Conservation (phyloP, 805 yeast genomes). For the Hanseniaspora mollemarum region DNA sequence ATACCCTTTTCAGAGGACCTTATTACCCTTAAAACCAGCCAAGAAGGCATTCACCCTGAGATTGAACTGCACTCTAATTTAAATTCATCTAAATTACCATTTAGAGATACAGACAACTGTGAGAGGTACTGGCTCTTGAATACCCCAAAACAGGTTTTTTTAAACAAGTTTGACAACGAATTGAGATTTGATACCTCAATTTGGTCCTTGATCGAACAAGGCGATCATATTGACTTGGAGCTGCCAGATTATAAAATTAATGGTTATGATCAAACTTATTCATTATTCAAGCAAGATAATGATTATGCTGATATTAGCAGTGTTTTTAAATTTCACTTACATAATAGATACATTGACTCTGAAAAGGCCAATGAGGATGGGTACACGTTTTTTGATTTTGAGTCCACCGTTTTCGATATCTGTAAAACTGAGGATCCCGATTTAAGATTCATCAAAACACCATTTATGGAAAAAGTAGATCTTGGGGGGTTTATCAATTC, state of each 20-base stretch:
- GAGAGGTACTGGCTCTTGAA: slow-evolving; percentile 35
- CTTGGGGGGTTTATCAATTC: slow-evolving; percentile 1
- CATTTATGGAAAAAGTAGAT: slow-evolving; percentile 6
- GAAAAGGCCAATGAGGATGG: slow-evolving; percentile 16
- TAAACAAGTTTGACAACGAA: slow-evolving; percentile 41
- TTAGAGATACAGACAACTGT: slow-evolving; percentile 27
- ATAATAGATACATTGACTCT: slow-evolving; percentile 43
- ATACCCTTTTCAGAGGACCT: neutral
- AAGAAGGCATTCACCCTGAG: slow-evolving; percentile 34
- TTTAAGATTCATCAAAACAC: neutral
- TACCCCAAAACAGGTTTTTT: slow-evolving; percentile 38
- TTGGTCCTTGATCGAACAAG: slow-evolving; percentile 34
- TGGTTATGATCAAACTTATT: slow-evolving; percentile 6
- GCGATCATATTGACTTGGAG: slow-evolving; percentile 51
- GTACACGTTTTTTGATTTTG: slow-evolving; percentile 24
- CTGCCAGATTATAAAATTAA: slow-evolving; percentile 40
- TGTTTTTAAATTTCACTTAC: slow-evolving; percentile 34
- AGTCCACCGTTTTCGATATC: slow-evolving; percentile 40
- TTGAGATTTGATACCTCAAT: neutral
- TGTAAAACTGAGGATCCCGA: slow-evolving; percentile 31
- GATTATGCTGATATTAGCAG: slow-evolving; percentile 1
- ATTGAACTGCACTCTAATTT: slow-evolving; percentile 20
- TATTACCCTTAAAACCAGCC: slow-evolving; percentile 17
- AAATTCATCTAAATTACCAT: slow-evolving; percentile 8
- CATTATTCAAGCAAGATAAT: slow-evolving; percentile 3